phyloP scores from a whole-genome alignment of 1,139 yeast genomes.

The Wickerhamomyces sp. region DNA sequence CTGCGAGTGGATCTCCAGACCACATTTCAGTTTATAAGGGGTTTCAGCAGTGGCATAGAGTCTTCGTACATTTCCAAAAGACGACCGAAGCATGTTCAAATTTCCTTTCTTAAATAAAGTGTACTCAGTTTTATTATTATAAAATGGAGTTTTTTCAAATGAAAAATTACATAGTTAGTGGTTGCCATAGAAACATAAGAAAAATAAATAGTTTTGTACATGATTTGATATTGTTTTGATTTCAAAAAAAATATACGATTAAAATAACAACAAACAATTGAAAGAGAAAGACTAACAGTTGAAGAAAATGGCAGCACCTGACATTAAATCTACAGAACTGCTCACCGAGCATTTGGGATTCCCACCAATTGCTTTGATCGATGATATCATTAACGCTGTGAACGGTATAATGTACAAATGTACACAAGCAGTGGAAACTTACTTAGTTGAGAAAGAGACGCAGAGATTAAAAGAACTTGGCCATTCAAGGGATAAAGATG shows the following conservation, averaged over 20 bases:
- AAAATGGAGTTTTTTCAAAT: too few relatives aligned
- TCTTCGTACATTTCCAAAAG: background rate
- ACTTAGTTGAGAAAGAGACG: constrained; percentile 39
- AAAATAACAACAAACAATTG: constrained; percentile 1
- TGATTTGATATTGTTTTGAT: constrained; percentile 1
- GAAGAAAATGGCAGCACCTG: constrained; percentile 34
- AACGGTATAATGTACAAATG: constrained; percentile 83
- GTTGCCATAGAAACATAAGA: background rate
- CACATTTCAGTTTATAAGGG: constrained; percentile 57
- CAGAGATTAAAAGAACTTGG: constrained; percentile 15
- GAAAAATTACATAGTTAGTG: background rate
- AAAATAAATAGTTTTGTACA: background rate
- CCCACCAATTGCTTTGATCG: constrained; percentile 82
- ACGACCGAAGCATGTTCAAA: background rate
- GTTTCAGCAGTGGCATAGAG: constrained; percentile 1
- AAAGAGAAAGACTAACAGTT: background rate
- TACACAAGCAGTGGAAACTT: constrained; percentile 73
- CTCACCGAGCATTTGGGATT: constrained; percentile 85
- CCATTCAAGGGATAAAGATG: constrained; percentile 1
- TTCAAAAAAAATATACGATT: background rate
- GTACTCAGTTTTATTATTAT: background rate
- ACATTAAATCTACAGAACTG: constrained; percentile 47
- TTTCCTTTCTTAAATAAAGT: too few relatives aligned
- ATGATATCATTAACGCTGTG: constrained; percentile 86
- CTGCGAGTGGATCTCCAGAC: constrained; percentile 92